These are phyloP conservation scores for Tetratostichococcus sp. DNA, from an alignment of 139 green algal species.

Conservation along the genomic window DNA sequence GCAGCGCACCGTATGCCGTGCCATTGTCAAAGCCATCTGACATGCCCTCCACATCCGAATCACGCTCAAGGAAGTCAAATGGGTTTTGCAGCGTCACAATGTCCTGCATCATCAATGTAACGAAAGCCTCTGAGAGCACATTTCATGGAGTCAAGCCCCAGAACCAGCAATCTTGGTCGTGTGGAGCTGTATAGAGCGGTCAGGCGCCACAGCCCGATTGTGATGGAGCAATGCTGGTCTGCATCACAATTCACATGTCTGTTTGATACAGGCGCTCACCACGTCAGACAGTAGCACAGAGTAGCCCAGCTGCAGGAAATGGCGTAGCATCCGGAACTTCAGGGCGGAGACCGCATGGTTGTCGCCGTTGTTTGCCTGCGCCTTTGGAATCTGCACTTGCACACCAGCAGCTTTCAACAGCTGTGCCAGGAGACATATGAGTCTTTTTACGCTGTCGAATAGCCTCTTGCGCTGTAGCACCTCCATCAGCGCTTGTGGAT, in stretches of 20 bases:
- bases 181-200: too few relatives aligned
- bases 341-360: constrained; percentile 74
- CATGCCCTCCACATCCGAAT: constrained; percentile 72
- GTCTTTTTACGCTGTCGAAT: too few relatives aligned
- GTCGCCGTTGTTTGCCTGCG: constrained; percentile 35
- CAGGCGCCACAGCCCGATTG: too few relatives aligned
- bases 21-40: constrained; percentile 62
- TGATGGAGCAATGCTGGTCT: too few relatives aligned
- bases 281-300: constrained; percentile 53
- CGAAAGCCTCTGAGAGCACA: too few relatives aligned
- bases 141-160: too few relatives aligned
- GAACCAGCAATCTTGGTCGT: too few relatives aligned
- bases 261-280: not conserved
- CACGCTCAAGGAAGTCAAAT: constrained; percentile 63
- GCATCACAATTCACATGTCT: too few relatives aligned
- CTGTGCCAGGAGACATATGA: too few relatives aligned
- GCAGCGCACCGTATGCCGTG: constrained; percentile 75
- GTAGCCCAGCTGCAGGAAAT: constrained; percentile 63
- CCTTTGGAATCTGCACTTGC: constrained; percentile 31
- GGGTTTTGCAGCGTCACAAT: constrained; percentile 68
- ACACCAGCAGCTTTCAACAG: too few relatives aligned
- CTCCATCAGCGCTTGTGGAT: too few relatives aligned
- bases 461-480: too few relatives aligned
- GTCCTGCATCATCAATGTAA: constrained; percentile 38
- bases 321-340: constrained; percentile 72